Conservation (phyloP, 225 moss, liverwort and hornwort species). For the Antitrichia curtipendula region DNA sequence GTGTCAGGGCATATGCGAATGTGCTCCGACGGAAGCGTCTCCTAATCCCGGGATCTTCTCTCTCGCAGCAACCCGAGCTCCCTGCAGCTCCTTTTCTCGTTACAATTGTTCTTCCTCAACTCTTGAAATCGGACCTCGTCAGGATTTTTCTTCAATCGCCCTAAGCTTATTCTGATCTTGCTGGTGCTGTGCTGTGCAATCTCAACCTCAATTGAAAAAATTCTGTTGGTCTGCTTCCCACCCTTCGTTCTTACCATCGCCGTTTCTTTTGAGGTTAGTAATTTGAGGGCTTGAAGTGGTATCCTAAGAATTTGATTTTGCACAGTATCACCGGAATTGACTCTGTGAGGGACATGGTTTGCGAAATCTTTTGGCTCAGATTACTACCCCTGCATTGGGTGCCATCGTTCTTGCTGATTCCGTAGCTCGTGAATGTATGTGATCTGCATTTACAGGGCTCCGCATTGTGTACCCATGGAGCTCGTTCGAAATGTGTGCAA, state of each 20-base stretch:
- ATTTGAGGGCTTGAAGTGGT: not conserved
- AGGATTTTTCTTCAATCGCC: not conserved
- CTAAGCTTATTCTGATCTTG: not conserved
- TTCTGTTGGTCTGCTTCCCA: not conserved
- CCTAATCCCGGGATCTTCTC: not conserved
- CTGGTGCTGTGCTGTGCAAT: not conserved
- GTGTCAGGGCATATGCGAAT: not conserved
- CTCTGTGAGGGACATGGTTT: not conserved
- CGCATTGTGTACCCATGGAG: constrained; percentile 24
- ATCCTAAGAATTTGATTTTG: not conserved
- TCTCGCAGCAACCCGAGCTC: not conserved
- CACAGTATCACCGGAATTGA: not conserved
- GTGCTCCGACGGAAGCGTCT: not conserved
- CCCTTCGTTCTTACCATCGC: not conserved
- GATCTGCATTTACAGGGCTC: not conserved
- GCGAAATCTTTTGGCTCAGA: not conserved
- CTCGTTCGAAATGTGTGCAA: constrained; percentile 40
- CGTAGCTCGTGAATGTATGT: not conserved
- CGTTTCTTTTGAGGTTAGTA: not conserved
- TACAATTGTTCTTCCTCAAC: not conserved
- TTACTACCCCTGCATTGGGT: not conserved
- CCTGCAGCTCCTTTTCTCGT: not conserved
- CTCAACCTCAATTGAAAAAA: not conserved
- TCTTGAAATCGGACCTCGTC: not conserved
- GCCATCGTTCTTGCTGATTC: not conserved